Base-by-base conservation (phyloP, 257 asterid species). In the Fraxinus cuspidata region DNA sequence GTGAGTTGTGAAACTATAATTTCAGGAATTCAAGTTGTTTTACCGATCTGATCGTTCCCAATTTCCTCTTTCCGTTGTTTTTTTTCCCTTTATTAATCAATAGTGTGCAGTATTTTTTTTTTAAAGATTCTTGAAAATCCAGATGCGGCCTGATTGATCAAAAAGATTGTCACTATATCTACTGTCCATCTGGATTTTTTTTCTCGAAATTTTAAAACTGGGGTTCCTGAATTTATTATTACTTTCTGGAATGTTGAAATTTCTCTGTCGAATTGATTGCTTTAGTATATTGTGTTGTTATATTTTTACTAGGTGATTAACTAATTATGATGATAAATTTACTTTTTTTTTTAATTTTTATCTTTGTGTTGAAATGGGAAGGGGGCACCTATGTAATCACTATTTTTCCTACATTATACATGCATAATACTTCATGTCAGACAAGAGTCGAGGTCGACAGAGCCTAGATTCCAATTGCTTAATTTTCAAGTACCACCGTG, bases 151-250 rank as follows among this genome's bases (percentile, higher is more conserved):
- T 40, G 47, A 40, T 10, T 40, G 47, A 40, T 10, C 47, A 2
- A 9, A 40, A 40, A 1, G 15, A 9, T 40, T 40, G 44, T 8
- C 44, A 38, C 9, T 9, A 38, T 38, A 38, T 8, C 19, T 44
- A 3, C 18, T 13, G 53, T n/a, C 53, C 1, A 44, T 44, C 53
- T 44, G 19, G 53, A 44, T 44, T 44, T 44, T 44, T 44, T 13
- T 15, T 15, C 32, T 35, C 35, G 78, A 47, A 72, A 64, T 64
- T 81, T 64, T 42, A 15, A 11, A 70, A 42, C 10, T 29, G 27
- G 19, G 47, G 47, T 40, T 44, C 53, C 19, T 44, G 53, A 44
- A 44, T 44, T 12, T 44, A 12, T 15, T 44, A 3, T 13, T 44
- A 44, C 53, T 44, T 3, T 44, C 15, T 10, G 47, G n/a, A 44